These are phyloP conservation scores for Nakataea oryzae DNA, from an alignment of 2,329 filamentous ascomycete genomes.

Conservation along the genomic window DNA sequence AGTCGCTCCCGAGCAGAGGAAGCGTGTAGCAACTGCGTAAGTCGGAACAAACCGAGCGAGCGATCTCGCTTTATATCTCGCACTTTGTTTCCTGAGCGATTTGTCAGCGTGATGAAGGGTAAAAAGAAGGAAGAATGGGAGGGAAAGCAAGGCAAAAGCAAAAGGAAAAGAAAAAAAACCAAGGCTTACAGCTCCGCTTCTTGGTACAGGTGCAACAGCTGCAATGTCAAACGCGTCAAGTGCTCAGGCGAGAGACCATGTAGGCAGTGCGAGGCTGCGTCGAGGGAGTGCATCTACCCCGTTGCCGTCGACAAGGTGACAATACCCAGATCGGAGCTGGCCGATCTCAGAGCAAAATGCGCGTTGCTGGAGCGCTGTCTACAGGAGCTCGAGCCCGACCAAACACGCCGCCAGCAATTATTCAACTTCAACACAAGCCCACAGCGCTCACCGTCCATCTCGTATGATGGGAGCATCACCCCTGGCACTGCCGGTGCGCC, in stretches of 20 bases:
- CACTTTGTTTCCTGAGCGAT: not conserved
- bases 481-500: not conserved
- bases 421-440: constrained; percentile 15
- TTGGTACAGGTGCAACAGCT: constrained; percentile 36
- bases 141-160: not conserved
- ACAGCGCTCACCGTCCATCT: constrained; percentile 2
- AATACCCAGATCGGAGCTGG: constrained; percentile 28
- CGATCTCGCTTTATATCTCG: not conserved
- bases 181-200: not conserved
- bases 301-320: constrained; percentile 30
- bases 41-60: constrained; percentile 11
- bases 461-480: not conserved
- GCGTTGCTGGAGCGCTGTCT: constrained; percentile 28
- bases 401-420: constrained; percentile 20
- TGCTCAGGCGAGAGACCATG: constrained; percentile 41
- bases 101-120: not conserved
- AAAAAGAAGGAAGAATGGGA: not conserved
- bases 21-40: constrained; percentile 39
- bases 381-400: constrained; percentile 24
- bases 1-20: constrained; percentile 33
- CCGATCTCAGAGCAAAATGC: constrained; percentile 27
- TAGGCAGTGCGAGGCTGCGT: constrained; percentile 28
- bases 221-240: constrained; percentile 40
- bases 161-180: not conserved
- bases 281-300: constrained; percentile 37